Evolutionary conservation across 179 eudicot genomes (phyloP), one percentile per base, ranked within the genome.

Genomic region (Camellia oleifera): DNA sequence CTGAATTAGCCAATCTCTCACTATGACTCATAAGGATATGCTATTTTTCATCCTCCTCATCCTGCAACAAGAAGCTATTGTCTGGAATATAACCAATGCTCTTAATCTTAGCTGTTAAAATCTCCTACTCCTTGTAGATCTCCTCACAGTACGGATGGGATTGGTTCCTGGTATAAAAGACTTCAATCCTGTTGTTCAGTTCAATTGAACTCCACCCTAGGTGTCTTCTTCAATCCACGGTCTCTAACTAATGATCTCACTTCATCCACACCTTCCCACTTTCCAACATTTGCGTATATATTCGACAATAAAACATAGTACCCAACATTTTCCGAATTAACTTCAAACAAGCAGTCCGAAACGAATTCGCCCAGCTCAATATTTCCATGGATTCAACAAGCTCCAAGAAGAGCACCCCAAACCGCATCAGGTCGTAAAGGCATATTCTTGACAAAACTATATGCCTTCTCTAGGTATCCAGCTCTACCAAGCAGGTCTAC

Each of bases 341-440:
- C 77, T 77, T 87, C 88, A 79, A 88, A 84, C 60, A 92, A 78
- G 54, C 77, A 77, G 66, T 86, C 85, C 26, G 92, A 88, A 63
- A 94, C 92, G 74, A 82, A 69, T 80, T 82, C 86, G 50, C 91
- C 92, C 86, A 92, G 72, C 81, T 91, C 97, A 12, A 89, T 82
- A 80, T 88, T 85, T 75, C 88, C 89, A 79, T 92, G 91, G 70
- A 87, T 87, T 70, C 97, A 83, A 84, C 94, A 91, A 84, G 97
- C 94, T 80, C 92, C 91, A 58, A 92, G 91, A 83, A 92, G 97
- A 77, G 94, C 97, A 65, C 97, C 94, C 92, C 97, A 92, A 44
- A 91, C 76, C n/a, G 91, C 85, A 81, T 92, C 94, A 1, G 97
- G 97, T 81, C 66, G 78, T 74, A 87, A 18, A 53, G 88, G 87